phyloP scores from a whole-genome alignment of 2,329 filamentous ascomycete genomes.

The Xylariaceae sp. region DNA sequence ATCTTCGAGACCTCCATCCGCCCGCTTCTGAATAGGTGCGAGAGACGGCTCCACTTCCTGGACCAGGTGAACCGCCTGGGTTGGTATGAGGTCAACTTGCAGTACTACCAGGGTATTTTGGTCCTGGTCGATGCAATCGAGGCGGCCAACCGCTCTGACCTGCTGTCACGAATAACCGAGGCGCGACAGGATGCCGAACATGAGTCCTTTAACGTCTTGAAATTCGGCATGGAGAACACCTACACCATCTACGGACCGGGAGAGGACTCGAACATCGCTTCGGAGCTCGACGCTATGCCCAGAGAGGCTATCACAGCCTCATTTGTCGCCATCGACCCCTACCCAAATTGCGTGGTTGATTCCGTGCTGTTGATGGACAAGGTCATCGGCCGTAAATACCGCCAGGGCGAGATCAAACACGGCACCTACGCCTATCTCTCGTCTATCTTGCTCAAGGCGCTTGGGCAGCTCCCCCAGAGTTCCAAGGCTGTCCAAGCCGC shows the following conservation, averaged over 20 bases:
- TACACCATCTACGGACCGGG: slow-evolving; percentile 2
- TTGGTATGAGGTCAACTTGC: slow-evolving; percentile 13
- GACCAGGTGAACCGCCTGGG: slow-evolving; percentile 3
- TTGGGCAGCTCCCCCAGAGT: not conserved
- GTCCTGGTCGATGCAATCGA: slow-evolving; percentile 11
- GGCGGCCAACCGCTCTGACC: slow-evolving; percentile 1
- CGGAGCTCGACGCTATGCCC: not conserved
- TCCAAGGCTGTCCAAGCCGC: not conserved
- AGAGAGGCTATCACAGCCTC: not conserved
- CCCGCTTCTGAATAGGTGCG: slow-evolving; percentile 9
- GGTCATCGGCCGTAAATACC: not conserved
- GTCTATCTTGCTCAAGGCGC: not conserved
- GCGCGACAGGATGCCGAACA: slow-evolving; percentile 11
- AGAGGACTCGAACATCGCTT: not conserved
- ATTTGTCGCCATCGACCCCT: not conserved
- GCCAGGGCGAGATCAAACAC: slow-evolving; percentile 3
- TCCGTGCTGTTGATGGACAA: not conserved
- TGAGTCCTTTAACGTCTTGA: slow-evolving; percentile 15
- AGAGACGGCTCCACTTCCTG: slow-evolving; percentile 11
- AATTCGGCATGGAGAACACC: slow-evolving; percentile 16
- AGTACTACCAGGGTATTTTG: slow-evolving; percentile 15
- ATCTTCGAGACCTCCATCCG: slow-evolving; percentile 3
- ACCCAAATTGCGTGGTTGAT: not conserved
- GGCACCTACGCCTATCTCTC: not conserved
- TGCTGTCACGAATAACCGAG: slow-evolving; percentile 3